Conservation (phyloP, 2,329 filamentous ascomycete genomes). For the Teratosphaeria gauchensis region DNA sequence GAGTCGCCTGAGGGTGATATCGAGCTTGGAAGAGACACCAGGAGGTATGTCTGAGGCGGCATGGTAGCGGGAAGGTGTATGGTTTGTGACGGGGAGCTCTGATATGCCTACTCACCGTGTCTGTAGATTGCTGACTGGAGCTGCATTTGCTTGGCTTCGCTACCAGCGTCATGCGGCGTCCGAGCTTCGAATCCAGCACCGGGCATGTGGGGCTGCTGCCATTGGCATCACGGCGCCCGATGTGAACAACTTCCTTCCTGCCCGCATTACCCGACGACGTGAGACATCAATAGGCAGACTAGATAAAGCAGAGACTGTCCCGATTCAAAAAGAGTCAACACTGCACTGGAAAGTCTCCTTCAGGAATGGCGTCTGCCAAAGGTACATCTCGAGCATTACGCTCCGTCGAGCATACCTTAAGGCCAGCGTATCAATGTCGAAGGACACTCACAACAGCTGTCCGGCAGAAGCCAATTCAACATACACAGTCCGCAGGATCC, state of each 20-base stretch:
- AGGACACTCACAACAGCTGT: neutral
- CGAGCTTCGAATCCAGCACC: conserved; percentile 2
- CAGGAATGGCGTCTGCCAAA: neutral
- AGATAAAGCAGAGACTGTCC: neutral
- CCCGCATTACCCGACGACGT: neutral
- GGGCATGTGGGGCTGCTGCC: neutral
- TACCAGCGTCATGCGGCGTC: conserved; percentile 1
- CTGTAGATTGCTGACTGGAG: neutral
- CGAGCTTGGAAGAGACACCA: conserved; percentile 81
- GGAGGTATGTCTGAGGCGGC: conserved; percentile 57
- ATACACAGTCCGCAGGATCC: neutral
- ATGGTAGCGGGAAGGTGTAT: conserved; percentile 9
- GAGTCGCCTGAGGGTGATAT: conserved; percentile 72
- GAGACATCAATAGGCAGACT: neutral
- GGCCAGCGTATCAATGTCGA: neutral
- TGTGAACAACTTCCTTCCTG: neutral
- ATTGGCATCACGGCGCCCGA: neutral
- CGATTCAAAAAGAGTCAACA: too few species aligned
- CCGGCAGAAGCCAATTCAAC: neutral
- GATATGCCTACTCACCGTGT: neutral
- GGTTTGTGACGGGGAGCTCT: neutral
- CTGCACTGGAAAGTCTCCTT: neutral
- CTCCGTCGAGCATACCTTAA: neutral
- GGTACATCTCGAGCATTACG: neutral
- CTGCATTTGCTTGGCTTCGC: neutral